Percentiles rank a stretch among this genome's conserved stretches.
Evolutionary conservation across 108 stramenopile genomes (phyloP).

Genomic region (Stephanodiscus triporus): DNA sequence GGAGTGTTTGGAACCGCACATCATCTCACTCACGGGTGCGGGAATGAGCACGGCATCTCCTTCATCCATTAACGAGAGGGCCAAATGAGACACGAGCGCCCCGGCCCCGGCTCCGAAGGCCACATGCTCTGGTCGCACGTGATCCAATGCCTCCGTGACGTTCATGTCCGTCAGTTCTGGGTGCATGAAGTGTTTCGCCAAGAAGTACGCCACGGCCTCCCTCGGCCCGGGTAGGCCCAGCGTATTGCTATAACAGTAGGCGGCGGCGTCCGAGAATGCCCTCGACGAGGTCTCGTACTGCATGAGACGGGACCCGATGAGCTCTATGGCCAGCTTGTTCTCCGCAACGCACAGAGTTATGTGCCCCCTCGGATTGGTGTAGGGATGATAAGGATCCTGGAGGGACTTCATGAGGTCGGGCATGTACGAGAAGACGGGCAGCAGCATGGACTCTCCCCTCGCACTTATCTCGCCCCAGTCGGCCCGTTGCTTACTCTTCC

Average conservation of each 20-base stretch:
- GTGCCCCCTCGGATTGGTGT: constrained; percentile 62
- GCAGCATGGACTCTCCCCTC: constrained; percentile 48
- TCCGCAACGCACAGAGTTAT: constrained; percentile 83
- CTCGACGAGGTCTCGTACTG: constrained; percentile 64
- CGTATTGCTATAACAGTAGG: constrained; percentile 81
- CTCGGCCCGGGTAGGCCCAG: constrained; percentile 74
- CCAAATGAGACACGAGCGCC: constrained; percentile 68
- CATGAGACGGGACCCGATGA: constrained; percentile 69
- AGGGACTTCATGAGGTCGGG: constrained; percentile 58
- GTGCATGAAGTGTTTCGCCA: constrained; percentile 46
- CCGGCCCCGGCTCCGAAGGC: constrained; percentile 76
- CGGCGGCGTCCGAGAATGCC: constrained; percentile 74
- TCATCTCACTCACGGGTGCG: constrained; percentile 52
- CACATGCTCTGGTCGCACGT: constrained; percentile 68
- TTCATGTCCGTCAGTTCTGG: constrained; percentile 44
- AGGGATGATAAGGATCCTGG: constrained; percentile 70
- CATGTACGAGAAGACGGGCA: constrained; percentile 62
- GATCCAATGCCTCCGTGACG: constrained; percentile 59
- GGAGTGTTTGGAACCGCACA: neutral
- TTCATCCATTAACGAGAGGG: constrained; percentile 69
- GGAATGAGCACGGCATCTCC: constrained; percentile 91
- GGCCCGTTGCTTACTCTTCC: neutral
- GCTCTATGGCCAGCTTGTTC: constrained; percentile 79
- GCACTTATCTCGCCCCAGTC: constrained; percentile 26
- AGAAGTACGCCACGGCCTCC: constrained; percentile 84